Percentiles rank a stretch among this genome's conserved stretches.
These are phyloP conservation scores for Penicillium sclerotigenum DNA, from an alignment of 2,329 filamentous ascomycete genomes.

Conservation along the genomic window DNA sequence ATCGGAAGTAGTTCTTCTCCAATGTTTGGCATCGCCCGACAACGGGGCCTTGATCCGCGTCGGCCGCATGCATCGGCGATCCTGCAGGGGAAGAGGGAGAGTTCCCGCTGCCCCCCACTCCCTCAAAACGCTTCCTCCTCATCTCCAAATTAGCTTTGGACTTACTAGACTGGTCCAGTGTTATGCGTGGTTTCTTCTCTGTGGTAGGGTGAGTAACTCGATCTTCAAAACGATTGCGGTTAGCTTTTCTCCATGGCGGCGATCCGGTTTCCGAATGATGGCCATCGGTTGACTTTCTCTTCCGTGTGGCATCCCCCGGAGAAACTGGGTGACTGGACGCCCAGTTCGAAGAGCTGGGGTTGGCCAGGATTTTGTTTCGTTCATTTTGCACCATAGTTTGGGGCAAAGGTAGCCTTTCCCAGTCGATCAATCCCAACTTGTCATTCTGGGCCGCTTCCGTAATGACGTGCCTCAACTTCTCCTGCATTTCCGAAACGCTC, in stretches of 20 bases:
- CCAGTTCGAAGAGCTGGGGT: conserved; percentile 42
- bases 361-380: conserved; percentile 52
- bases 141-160: conserved; percentile 82
- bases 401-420: conserved; percentile 78
- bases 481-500: conserved; percentile 68
- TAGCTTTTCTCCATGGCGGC: conserved; percentile 74
- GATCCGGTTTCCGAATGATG: conserved; percentile 53
- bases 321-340: conserved; percentile 26
- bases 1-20: conserved; percentile 91
- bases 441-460: conserved; percentile 73
- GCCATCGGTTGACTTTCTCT: conserved; percentile 75
- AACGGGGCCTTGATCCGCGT: conserved; percentile 61
- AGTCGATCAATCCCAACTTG: conserved; percentile 71
- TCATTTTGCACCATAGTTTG: conserved; percentile 77
- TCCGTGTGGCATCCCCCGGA: conserved; percentile 54
- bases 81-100: conserved; percentile 45
- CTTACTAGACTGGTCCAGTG: conserved; percentile 70
- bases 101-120: conserved; percentile 43
- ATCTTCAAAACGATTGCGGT: conserved; percentile 64
- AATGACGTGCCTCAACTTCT: conserved; percentile 81
- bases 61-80: conserved; percentile 46
- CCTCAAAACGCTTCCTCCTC: conserved; percentile 81
- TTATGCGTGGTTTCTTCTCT: conserved; percentile 50
- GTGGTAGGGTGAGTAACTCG: conserved; percentile 65
- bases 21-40: conserved; percentile 78